Evolutionary conservation across 768 basidiomycete species (phyloP), one percentile per base, ranked within the genome.

Genomic region (Termitomyces sp.): DNA sequence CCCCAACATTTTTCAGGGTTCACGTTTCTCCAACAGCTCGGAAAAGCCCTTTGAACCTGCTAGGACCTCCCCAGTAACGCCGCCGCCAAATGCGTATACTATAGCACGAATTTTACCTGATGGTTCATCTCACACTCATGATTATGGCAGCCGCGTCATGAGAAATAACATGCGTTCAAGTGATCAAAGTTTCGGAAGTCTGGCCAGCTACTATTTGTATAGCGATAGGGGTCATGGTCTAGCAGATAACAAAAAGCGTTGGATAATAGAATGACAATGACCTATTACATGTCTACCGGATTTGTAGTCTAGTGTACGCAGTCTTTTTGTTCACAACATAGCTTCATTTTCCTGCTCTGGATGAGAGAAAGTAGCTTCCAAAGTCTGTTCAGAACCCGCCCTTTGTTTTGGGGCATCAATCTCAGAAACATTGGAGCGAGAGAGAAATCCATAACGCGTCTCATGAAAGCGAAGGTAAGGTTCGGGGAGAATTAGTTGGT

Each of bases 201-300:
- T 69, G 28, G 64, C 63, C 20, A 72, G 71, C 61, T 71, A 66
- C 61, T 72, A 69, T 52, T 67, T 70, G 20, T 68, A 71, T 43
- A 66, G 66, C 33, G 70, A 73, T 52, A 61, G 63, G 28, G 63
- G 64, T 52, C 67, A 74, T 54, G 64, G 64, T 52, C 74, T 73
- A 40, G 69, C 65, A 40, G 65, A 70, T 52, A 71, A 72, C 53
- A 68, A 71, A 59, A 75, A 76, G 62, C 79, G 82, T 53, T 84
- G 82, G 83, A 73, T 82, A 58, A 83, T 85, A 58, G 82, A 84
- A 69, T 84, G 68, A 78, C 63, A 26, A 26, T 26, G 26, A 30
- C 30, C 45, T 32, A 53, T 38, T 36, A 11, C 16, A 22, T 51
- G 8, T 50, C 51, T 52, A 16, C 40, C 38, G 35, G 33, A 30